Evolutionary conservation across 1,284 basidiomycete species (phyloP), one percentile per base, ranked within the genome.

Genomic region (Boletellus dicymbophilus): DNA sequence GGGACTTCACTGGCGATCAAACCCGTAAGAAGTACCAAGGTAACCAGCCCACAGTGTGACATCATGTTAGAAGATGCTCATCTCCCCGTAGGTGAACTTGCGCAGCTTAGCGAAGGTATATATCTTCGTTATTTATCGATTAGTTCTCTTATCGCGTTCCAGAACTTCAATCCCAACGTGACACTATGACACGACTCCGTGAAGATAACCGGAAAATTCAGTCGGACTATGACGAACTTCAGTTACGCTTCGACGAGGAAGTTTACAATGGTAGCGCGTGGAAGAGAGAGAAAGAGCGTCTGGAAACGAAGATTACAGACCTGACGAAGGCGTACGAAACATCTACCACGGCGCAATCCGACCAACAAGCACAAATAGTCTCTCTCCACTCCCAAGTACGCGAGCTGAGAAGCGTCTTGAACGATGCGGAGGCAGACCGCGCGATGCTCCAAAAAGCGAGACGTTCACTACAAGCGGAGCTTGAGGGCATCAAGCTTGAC

Each of bases 1-100:
- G 88, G 13, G 89, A 92, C 65, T 89, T 90, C 61, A 74, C 84
- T 13, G 78, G 82, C 37, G 85, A 90, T 58, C 87, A 90, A 63
- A 90, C 87, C 1, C 80, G 88, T 52, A 88, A 90, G 74, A 91
- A 90, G 65, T 91, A 91, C 60, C 88, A 91, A 76, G 80, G 88
- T 87, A 65, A 51, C 65, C 16, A 21, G 8, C 15, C 23, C 38
- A 37, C 51, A 22, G 18, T 48, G 13, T 22, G n/a, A n/a, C n/a
- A n/a, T 18, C 20, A 22, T 45, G 16, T 20, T 12, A 41, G 36
- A 28, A 4, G 46, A 39, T 45, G 41, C 42, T 61, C 23, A 59
- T 48, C 2, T 22, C 27, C 36, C 57, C 38, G 15, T 39, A 90
- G 86, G 80, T 38, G 86, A 90, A 66, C 72, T 91, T 37, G 84